phyloP scores from a whole-genome alignment of 495 filamentous ascomycete species.

The Pseudevernia furfuracea region DNA sequence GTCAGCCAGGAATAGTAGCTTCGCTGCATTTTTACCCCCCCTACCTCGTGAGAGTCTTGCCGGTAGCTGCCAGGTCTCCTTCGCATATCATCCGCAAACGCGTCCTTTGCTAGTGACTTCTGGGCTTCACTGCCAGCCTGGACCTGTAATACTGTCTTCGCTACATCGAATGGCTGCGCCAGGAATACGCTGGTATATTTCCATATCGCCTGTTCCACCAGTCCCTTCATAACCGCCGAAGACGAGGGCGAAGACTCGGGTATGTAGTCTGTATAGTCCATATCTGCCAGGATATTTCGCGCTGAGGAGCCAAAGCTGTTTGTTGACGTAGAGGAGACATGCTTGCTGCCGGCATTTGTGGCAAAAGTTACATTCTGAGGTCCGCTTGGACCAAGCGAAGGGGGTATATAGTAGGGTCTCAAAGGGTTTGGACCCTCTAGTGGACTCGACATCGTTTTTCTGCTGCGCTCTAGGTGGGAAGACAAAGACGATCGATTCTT shows the following conservation, averaged over 20 bases:
- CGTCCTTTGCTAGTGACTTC: constrained; percentile 22
- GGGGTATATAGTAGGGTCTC: constrained; percentile 89
- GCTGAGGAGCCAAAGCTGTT: constrained; percentile 63
- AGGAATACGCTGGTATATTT: constrained; percentile 78
- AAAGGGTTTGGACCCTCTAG: constrained; percentile 75
- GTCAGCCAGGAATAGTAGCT: background rate
- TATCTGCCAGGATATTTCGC: constrained; percentile 72
- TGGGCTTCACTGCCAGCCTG: constrained; percentile 36
- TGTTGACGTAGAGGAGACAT: constrained; percentile 39
- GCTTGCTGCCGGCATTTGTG: constrained; percentile 38
- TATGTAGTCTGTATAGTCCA: constrained; percentile 85
- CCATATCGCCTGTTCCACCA: constrained; percentile 73
- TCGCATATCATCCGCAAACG: constrained; percentile 25
- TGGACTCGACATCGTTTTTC: constrained; percentile 34
- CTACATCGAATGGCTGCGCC: constrained; percentile 93
- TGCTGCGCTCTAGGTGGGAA: background rate
- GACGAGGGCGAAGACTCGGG: constrained; percentile 67
- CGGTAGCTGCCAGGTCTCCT: constrained; percentile 34
- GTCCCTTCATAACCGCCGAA: constrained; percentile 59
- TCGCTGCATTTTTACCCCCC: background rate
- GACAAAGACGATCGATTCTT: background rate
- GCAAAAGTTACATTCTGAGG: constrained; percentile 32
- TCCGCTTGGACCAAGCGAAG: constrained; percentile 51
- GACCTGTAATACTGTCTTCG: constrained; percentile 86
- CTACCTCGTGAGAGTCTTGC: constrained; percentile 35